phyloP scores from a whole-genome alignment of 2,329 filamentous ascomycete genomes.

The Rhexocercosporidium sp. region DNA sequence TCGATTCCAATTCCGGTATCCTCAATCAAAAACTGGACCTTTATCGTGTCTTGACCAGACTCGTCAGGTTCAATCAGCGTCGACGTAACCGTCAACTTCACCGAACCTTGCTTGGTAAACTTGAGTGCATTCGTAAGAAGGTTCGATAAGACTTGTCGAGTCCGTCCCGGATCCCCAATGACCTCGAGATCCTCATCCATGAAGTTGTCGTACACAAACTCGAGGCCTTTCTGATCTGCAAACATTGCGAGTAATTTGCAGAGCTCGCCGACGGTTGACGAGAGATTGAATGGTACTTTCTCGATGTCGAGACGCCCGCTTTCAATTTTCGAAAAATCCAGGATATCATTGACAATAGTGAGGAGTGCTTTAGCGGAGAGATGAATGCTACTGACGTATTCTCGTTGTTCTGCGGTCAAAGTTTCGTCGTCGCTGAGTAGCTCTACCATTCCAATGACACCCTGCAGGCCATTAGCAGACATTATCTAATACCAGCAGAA shows the following conservation, averaged over 20 bases:
- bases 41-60: slow-evolving; percentile 51
- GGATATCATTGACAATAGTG: slow-evolving; percentile 70
- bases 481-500: neutral
- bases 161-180: slow-evolving; percentile 71
- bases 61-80: slow-evolving; percentile 1
- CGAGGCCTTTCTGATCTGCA: slow-evolving; percentile 48
- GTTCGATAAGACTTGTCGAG: slow-evolving; percentile 81
- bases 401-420: slow-evolving; percentile 30
- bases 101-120: slow-evolving; percentile 72
- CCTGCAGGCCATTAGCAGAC: slow-evolving; percentile 19
- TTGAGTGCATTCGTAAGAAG: slow-evolving; percentile 82
- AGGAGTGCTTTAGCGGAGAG: slow-evolving; percentile 35
- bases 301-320: slow-evolving; percentile 74
- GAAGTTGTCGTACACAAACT: slow-evolving; percentile 66
- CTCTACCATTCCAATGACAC: slow-evolving; percentile 38
- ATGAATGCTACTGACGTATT: slow-evolving; percentile 35
- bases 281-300: slow-evolving; percentile 68
- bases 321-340: slow-evolving; percentile 77
- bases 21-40: slow-evolving; percentile 68
- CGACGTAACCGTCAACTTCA: slow-evolving; percentile 54
- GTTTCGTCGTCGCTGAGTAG: slow-evolving; percentile 34
- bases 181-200: slow-evolving; percentile 68
- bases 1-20: slow-evolving; percentile 79
- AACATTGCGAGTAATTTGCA: slow-evolving; percentile 76
- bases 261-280: slow-evolving; percentile 45